Evolutionary conservation across 768 basidiomycete genomes (phyloP).

Genomic region (Suillus clintonianus): DNA sequence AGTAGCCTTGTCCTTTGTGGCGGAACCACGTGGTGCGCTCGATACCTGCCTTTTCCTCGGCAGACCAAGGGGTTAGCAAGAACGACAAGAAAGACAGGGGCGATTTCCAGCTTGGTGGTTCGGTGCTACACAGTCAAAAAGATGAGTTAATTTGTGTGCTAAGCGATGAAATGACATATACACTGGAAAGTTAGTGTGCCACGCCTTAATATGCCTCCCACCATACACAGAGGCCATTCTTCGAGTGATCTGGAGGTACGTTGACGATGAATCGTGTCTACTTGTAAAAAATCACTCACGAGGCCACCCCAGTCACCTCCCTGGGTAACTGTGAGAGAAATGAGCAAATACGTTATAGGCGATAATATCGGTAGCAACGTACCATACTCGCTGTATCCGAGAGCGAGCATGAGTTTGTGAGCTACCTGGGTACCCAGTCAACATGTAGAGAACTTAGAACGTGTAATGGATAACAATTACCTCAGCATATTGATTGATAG

Average conservation of each 20-base stretch:
- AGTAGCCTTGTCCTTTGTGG: constrained; percentile 32
- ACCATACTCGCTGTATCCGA: constrained; percentile 29
- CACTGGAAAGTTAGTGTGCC: constrained; percentile 51
- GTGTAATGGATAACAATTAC: constrained; percentile 26
- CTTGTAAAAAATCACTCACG: constrained; percentile 25
- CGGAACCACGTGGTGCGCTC: constrained; percentile 19
- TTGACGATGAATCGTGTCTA: background rate
- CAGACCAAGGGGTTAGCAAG: constrained; percentile 29
- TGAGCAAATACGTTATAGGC: background rate
- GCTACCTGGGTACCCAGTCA: constrained; percentile 33
- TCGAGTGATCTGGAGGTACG: constrained; percentile 33
- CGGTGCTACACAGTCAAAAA: constrained; percentile 15
- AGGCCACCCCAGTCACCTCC: constrained; percentile 50
- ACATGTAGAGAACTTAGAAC: constrained; percentile 1
- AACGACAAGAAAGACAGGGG: constrained; percentile 31
- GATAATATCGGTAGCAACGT: background rate
- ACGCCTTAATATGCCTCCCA: constrained; percentile 46
- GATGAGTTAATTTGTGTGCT: background rate
- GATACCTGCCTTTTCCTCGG: constrained; percentile 26
- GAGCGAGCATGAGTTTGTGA: constrained; percentile 49
- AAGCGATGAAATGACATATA: constrained; percentile 16
- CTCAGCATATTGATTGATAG: constrained; percentile 51
- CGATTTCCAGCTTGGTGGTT: constrained; percentile 22
- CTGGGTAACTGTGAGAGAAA: constrained; percentile 39
- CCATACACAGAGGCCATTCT: constrained; percentile 39